These are phyloP conservation scores for Rubroshorea leprosula DNA, from an alignment of 345 rosid genomes.

Conservation along the genomic window DNA sequence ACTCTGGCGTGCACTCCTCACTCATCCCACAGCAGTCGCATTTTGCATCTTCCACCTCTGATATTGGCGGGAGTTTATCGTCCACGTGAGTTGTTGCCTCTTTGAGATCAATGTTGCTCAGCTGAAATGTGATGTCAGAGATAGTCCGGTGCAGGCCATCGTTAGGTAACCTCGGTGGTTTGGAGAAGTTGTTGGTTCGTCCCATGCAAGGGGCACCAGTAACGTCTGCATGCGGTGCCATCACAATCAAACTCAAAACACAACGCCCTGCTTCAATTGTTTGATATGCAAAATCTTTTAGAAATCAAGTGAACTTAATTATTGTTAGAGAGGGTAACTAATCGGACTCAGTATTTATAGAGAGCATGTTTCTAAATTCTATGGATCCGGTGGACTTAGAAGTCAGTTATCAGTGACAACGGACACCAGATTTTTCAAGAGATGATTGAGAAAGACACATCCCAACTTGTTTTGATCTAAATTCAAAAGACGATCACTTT, in stretches of 20 bases:
- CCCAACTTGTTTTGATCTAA: neutral
- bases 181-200: constrained; percentile 34
- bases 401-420: constrained; percentile 38
- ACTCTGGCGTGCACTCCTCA: constrained; percentile 83
- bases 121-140: constrained; percentile 54
- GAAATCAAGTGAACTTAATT: too few species aligned
- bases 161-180: constrained; percentile 51
- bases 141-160: constrained; percentile 49
- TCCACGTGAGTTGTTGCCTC: constrained; percentile 2
- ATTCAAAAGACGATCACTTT: neutral
- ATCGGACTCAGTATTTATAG: constrained; percentile 23
- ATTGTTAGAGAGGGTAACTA: neutral
- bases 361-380: constrained; percentile 12
- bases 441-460: constrained; percentile 1
- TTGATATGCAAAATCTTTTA: too few species aligned
- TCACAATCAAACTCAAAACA: too few species aligned
- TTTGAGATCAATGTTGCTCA: constrained; percentile 30
- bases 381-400: constrained; percentile 37
- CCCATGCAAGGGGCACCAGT: constrained; percentile 15
- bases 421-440: constrained; percentile 31
- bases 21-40: constrained; percentile 93
- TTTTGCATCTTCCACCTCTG: constrained; percentile 71
- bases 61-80: constrained; percentile 41
- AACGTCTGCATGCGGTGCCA: constrained; percentile 67
- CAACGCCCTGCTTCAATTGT: too few species aligned